Evolutionary conservation across 495 filamentous ascomycete genomes (phyloP).

Genomic region (Platismatia glauca): DNA sequence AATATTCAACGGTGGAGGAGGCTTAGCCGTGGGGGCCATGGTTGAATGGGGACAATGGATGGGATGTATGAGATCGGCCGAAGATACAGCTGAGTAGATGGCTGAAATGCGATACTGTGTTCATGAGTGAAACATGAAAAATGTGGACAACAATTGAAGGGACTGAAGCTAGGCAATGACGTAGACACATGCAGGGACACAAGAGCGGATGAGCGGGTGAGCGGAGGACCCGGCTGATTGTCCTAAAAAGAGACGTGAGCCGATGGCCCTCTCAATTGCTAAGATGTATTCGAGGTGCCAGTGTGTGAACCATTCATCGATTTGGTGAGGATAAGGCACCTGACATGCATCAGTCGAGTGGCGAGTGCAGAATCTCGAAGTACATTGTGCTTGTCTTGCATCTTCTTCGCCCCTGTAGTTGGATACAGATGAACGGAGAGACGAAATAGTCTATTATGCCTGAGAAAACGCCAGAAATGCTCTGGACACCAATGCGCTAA

Average conservation of each 20-base stretch:
- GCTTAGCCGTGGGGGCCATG: neutral
- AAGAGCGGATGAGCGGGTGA: neutral
- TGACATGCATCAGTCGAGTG: neutral
- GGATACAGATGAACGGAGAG: neutral
- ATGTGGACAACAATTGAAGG: neutral
- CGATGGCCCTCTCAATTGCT: neutral
- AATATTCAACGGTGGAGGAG: constrained; percentile 26
- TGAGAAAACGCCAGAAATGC: neutral
- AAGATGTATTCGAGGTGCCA: neutral
- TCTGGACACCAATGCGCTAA: neutral
- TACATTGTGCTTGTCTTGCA: neutral
- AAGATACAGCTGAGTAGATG: neutral
- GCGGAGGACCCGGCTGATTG: neutral
- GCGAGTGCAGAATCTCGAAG: neutral
- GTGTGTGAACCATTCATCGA: neutral
- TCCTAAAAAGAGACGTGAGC: neutral
- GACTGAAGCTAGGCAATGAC: neutral
- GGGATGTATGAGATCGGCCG: neutral
- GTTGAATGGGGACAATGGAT: neutral
- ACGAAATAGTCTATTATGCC: neutral
- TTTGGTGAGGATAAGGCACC: neutral
- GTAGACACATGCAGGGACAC: neutral
- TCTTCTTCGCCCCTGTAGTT: neutral
- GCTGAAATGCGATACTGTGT: neutral
- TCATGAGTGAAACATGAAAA: too few relatives aligned